A percentile compares a stretch with the other conserved stretches of the same genome.
phyloP scores from a whole-genome alignment of 371 early-diverging fungal genomes.

The Syncephalastrum sp. region DNA sequence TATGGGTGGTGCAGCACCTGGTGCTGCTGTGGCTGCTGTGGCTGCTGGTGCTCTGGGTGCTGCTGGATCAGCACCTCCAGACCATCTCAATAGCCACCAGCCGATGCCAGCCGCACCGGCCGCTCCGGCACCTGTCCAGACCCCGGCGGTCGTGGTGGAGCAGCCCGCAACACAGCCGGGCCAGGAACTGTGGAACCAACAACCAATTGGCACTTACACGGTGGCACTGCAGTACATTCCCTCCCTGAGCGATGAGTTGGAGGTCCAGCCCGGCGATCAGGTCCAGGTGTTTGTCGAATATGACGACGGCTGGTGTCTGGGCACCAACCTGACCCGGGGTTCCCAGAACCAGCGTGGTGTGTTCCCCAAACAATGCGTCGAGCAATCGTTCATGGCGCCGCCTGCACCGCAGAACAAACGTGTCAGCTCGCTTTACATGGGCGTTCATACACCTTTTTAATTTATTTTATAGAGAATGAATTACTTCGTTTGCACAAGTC shows the following conservation, averaged over 20 bases:
- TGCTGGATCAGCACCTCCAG: constrained; percentile 1
- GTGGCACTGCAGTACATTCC: constrained; percentile 43
- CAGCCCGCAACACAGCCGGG: background rate
- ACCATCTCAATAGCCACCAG: background rate
- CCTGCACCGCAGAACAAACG: constrained; percentile 16
- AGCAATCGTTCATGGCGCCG: constrained; percentile 6
- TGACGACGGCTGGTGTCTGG: constrained; percentile 29
- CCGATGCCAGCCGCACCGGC: background rate
- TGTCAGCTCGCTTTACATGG: constrained; percentile 17
- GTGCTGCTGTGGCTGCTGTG: constrained; percentile 5
- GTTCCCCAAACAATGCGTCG: constrained; percentile 56
- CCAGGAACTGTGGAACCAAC: constrained; percentile 11
- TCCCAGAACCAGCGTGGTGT: constrained; percentile 33
- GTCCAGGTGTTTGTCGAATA: constrained; percentile 26
- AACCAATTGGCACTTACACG: constrained; percentile 36
- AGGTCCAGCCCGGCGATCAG: constrained; percentile 25
- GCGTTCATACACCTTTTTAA: background rate
- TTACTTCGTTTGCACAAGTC: too few relatives aligned
- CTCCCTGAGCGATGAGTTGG: constrained; percentile 25
- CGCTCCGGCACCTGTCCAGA: too few relatives aligned
- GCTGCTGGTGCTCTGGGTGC: constrained; percentile 4
- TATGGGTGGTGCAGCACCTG: constrained; percentile 4
- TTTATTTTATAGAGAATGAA: background rate
- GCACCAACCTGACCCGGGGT: constrained; percentile 17
- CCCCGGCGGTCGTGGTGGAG: background rate